Conservation (phyloP, 805 yeast genomes). For the Pichia occidentalis region DNA sequence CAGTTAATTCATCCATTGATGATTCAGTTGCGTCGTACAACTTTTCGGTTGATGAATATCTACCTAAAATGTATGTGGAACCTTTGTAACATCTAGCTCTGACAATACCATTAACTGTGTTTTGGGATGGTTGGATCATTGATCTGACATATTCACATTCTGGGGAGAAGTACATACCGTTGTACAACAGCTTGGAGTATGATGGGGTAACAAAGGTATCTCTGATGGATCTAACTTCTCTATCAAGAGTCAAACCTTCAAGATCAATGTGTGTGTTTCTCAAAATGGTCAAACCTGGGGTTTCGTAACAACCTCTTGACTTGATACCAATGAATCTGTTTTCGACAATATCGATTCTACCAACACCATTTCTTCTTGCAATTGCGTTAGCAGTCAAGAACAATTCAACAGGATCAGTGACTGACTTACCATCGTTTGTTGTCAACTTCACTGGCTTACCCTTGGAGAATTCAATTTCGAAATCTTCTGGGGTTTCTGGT, state of each 20-base stretch:
- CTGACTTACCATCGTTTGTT: constrained; percentile 48
- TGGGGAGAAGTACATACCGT: constrained; percentile 97
- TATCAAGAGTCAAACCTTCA: constrained; percentile 94
- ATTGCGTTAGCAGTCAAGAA: constrained; percentile 89
- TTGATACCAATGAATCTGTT: constrained; percentile 98
- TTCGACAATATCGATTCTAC: constrained; percentile 98
- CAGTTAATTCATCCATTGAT: constrained; percentile 98
- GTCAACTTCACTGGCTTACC: constrained; percentile 84
- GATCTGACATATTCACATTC: constrained; percentile 94
- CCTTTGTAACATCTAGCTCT: constrained; percentile 95
- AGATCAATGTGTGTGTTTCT: constrained; percentile 93
- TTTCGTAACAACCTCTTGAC: constrained; percentile 99
- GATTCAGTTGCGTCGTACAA: constrained; percentile 97
- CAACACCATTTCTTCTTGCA: constrained; percentile 99
- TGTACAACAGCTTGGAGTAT: constrained; percentile 85
- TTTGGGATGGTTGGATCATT: constrained; percentile 93
- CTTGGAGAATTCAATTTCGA: constrained; percentile 71
- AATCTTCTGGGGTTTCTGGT: constrained; percentile 87
- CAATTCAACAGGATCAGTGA: constrained; percentile 85
- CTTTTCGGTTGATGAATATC: constrained; percentile 93
- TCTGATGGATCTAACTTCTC: constrained; percentile 96
- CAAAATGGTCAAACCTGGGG: constrained; percentile 94
- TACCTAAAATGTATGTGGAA: constrained; percentile 73
- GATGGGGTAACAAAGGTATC: constrained; percentile 92
- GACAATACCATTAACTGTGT: constrained; percentile 92